Conservation (phyloP, 1,284 basidiomycete species). For the Xerocomus amazonicus region DNA sequence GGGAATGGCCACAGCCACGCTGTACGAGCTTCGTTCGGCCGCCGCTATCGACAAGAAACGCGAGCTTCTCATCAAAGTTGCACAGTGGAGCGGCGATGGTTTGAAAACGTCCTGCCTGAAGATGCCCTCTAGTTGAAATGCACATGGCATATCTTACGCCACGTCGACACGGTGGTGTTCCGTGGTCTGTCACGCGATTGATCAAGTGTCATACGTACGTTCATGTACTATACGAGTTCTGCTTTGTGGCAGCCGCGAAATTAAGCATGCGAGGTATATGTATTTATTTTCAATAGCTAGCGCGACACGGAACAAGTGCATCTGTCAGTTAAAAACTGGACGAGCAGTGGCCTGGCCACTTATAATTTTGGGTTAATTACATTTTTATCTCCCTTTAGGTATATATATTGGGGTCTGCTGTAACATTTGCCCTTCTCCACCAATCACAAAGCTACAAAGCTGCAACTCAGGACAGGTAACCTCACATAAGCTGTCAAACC, state of each 20-base stretch:
- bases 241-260: too few relatives aligned
- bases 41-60: constrained; percentile 70
- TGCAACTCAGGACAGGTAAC: too few relatives aligned
- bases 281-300: constrained; percentile 26
- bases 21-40: constrained; percentile 74
- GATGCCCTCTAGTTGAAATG: constrained; percentile 55
- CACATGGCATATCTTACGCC: not conserved
- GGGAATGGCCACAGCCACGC: constrained; percentile 49
- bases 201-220: not conserved
- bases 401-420: too few relatives aligned
- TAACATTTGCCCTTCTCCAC: too few relatives aligned
- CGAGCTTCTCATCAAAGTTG: constrained; percentile 65
- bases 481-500: too few relatives aligned
- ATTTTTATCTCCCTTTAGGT: too few relatives aligned
- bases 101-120: constrained; percentile 75
- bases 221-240: too few relatives aligned
- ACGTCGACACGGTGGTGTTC: too few relatives aligned
- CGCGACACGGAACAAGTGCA: constrained; percentile 26
- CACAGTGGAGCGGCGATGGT: constrained; percentile 80
- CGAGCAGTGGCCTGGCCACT: too few relatives aligned
- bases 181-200: not conserved
- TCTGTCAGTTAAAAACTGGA: too few relatives aligned
- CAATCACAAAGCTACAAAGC: too few relatives aligned
- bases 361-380: too few relatives aligned
- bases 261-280: constrained; percentile 7